Conservation (phyloP, 2,329 filamentous ascomycete genomes). For the Aspergillus sp. region DNA sequence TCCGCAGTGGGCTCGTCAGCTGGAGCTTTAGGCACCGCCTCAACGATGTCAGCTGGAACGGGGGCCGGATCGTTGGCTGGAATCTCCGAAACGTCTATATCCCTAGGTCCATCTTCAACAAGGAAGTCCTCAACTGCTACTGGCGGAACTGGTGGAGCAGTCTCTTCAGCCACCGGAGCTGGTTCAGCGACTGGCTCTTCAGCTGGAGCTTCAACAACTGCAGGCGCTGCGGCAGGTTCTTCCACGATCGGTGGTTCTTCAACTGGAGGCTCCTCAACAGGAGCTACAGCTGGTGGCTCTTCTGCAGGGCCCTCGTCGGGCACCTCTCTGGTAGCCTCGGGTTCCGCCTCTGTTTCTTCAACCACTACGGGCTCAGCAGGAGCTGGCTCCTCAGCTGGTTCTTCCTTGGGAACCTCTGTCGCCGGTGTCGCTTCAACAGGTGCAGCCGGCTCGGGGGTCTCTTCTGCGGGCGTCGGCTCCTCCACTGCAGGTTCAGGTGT, state of each 20-base stretch:
- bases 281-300: not conserved
- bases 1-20: constrained; percentile 8
- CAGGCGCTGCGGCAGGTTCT: constrained; percentile 7
- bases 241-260: constrained; percentile 15
- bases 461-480: not conserved
- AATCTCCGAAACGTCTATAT: not conserved
- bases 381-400: not conserved
- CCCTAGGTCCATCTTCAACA: not conserved
- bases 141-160: constrained; percentile 8
- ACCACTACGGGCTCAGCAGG: not conserved
- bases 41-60: not conserved
- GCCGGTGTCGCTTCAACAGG: constrained; percentile 4
- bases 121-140: not conserved
- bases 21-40: not conserved
- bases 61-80: not conserved
- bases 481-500: constrained; percentile 6
- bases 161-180: constrained; percentile 16
- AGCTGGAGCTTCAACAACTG: not conserved
- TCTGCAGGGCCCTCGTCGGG: constrained; percentile 5
- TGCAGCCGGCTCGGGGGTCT: constrained; percentile 9
- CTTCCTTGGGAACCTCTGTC: not conserved
- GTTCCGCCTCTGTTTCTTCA: not conserved
- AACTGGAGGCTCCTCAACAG: not conserved
- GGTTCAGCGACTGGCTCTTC: constrained; percentile 18
- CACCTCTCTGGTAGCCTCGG: not conserved